These are phyloP conservation scores for Allantophomopsis cytisporea DNA, from an alignment of 2,329 filamentous ascomycete species.

Conservation along the genomic window DNA sequence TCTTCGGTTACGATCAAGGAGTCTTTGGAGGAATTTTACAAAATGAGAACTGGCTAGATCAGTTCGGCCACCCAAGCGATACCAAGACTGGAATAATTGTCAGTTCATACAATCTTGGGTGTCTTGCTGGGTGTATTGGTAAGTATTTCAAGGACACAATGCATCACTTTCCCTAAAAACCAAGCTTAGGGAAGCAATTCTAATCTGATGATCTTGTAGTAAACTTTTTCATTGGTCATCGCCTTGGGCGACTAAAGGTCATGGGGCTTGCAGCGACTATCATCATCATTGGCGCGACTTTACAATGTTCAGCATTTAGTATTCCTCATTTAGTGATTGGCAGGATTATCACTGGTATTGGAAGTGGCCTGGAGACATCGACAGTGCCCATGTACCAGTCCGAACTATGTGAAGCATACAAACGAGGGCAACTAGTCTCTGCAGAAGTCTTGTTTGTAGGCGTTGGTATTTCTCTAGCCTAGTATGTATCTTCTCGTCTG, in stretches of 20 bases:
- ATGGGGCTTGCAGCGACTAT: neutral
- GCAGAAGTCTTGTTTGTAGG: constrained; percentile 18
- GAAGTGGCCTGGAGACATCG: constrained; percentile 15
- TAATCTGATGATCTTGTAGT: too few relatives aligned
- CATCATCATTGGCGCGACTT: constrained; percentile 8
- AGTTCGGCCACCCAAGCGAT: constrained; percentile 22
- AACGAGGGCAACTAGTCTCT: constrained; percentile 25
- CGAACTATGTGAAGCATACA: constrained; percentile 26
- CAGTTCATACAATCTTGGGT: constrained; percentile 25
- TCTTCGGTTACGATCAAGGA: constrained; percentile 31
- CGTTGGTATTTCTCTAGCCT: constrained; percentile 15
- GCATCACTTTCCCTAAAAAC: too few relatives aligned
- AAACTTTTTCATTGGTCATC: neutral
- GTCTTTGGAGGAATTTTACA: constrained; percentile 30
- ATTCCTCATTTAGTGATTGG: constrained; percentile 25
- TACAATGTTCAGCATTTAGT: constrained; percentile 17
- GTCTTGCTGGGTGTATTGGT: constrained; percentile 18
- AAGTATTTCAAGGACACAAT: too few relatives aligned
- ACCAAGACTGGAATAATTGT: constrained; percentile 25
- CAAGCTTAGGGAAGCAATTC: too few relatives aligned
- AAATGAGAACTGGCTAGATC: constrained; percentile 24
- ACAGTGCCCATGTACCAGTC: constrained; percentile 28
- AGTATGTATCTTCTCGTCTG: constrained; percentile 2
- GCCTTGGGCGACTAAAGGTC: neutral
- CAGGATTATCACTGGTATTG: constrained; percentile 16